Base-by-base conservation (phyloP, 1,139 yeast genomes). In the Scheffersomyces segobiensis region DNA sequence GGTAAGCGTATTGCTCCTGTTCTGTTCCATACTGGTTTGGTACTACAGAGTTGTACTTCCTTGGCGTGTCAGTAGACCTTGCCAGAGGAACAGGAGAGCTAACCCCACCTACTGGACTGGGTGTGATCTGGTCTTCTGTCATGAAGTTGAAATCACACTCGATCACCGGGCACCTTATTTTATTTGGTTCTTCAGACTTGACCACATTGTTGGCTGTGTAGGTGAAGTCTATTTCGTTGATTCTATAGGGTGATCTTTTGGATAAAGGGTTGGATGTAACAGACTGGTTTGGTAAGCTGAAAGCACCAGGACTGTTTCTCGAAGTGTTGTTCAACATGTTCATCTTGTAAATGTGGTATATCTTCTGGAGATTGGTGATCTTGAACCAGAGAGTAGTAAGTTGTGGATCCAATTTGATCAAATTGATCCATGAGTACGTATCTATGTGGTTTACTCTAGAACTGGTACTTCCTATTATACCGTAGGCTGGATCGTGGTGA, bases 341-440 rank as follows among this genome's bases (percentile, higher is more conserved):
- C 65, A 72, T 70, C 57, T 79, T 79, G 65, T 76, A 79, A 57
- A 71, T 62, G 58, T 76, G 79, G 64, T 80, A 80, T 18, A 77
- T 68, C 57, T 78, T 77, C 62, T 80, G 84, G 60, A 80, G 67
- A 56, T 72, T 75, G 49, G 79, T 75, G 55, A 80, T 78, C 57
- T 75, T 77, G 58, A 65, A 71, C 84, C 84, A 80, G 53, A 80
- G 67, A 3, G 74, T 68, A 6, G 82, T 76, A 46, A 80, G 67
- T 53, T 78, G 79, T 0, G 82, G 82, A 62, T 80, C 84, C 46
- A 80, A 58, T 54, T 74, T 73, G 55, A 80, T 71, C 21, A 78
- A 63, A 65, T 77, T 78, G 55, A 77, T 68, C 84, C 83, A 80
- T 24, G 77, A 71, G 65, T 75, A 79, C 2, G 75, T 63, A 53